These are phyloP conservation scores for Suhomyces yuchorum DNA, from an alignment of 1,139 yeast species.

Conservation along the genomic window DNA sequence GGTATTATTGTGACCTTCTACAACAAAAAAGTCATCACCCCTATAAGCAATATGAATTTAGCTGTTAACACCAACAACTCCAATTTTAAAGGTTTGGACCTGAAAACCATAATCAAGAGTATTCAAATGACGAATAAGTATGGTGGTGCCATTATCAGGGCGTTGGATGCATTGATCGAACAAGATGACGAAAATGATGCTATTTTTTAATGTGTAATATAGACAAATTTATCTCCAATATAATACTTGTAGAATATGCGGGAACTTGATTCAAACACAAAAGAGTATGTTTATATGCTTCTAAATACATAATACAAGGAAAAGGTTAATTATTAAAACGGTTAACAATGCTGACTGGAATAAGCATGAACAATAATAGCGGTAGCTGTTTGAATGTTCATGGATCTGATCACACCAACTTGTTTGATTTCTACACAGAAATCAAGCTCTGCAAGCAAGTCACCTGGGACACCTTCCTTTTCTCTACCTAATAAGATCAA, in stretches of 20 bases:
- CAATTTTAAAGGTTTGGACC: constrained; percentile 44
- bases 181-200: constrained; percentile 40
- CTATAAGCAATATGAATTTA: constrained; percentile 59
- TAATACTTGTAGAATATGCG: neutral
- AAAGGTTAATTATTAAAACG: too few species aligned
- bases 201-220: constrained; percentile 12
- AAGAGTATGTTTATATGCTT: neutral
- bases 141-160: constrained; percentile 38
- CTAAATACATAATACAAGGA: neutral
- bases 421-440: constrained; percentile 90
- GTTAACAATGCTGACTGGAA: constrained; percentile 66
- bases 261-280: neutral
- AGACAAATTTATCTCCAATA: neutral
- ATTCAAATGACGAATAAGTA: constrained; percentile 37
- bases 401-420: constrained; percentile 86
- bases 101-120: constrained; percentile 29
- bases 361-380: constrained; percentile 93
- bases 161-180: constrained; percentile 43
- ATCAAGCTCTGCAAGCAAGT: constrained; percentile 77
- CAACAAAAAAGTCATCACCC: constrained; percentile 62
- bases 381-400: constrained; percentile 96
- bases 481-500: constrained; percentile 81
- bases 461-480: constrained; percentile 90
- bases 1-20: constrained; percentile 76
- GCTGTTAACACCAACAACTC: constrained; percentile 42